These are phyloP conservation scores for Simplicillium sp. DNA, from an alignment of 2,329 filamentous ascomycete genomes.

Conservation along the genomic window DNA sequence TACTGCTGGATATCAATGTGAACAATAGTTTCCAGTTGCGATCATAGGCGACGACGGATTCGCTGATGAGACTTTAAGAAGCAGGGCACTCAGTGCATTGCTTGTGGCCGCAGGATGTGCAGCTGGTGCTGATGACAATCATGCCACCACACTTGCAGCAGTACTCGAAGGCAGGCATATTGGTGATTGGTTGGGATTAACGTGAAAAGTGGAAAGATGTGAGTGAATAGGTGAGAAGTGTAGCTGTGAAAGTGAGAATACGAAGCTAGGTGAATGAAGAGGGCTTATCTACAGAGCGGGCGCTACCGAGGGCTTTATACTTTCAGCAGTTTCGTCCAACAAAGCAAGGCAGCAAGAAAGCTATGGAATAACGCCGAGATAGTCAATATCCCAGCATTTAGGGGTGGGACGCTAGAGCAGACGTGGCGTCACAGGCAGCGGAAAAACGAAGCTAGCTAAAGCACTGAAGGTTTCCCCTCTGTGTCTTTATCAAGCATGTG, in stretches of 20 bases:
- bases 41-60: no score
- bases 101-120: slow-evolving; percentile 38
- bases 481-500: no score
- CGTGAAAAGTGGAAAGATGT: slow-evolving; percentile 1
- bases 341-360: no score
- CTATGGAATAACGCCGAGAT: no score
- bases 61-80: slow-evolving; percentile 14
- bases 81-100: slow-evolving; percentile 37
- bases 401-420: no score
- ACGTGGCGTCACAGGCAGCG: no score
- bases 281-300: not conserved
- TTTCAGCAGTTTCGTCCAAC: not conserved
- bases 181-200: slow-evolving; percentile 6
- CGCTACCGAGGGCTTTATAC: not conserved
- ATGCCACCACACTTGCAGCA: slow-evolving; percentile 47
- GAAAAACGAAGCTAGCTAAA: no score
- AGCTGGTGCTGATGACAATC: slow-evolving; percentile 47
- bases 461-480: no score
- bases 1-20: no score
- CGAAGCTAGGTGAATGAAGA: not conserved
- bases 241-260: not conserved
- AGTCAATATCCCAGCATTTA: no score
- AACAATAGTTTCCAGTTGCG: no score
- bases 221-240: slow-evolving; percentile 1
- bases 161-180: slow-evolving; percentile 37